Base-by-base conservation (phyloP, 306 rosid genomes). In the Pterocarpus macrocarpus region DNA sequence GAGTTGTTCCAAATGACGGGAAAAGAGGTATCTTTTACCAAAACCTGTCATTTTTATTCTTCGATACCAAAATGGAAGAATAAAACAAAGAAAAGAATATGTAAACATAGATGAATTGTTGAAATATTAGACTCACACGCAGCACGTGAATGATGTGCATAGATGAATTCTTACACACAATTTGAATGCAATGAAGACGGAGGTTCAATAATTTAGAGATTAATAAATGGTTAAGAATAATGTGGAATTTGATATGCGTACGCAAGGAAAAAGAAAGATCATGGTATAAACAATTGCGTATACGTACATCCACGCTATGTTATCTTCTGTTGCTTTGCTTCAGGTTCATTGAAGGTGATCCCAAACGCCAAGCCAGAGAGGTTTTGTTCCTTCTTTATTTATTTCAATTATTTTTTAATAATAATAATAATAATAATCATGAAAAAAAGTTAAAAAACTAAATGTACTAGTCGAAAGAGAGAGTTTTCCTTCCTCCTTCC, bases 281-380 rank as follows among this genome's bases (percentile, higher is more conserved):
- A 49, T 5, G 9, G 45, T 5, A 1, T 8, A 66, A 67, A 56
- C 50, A 56, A 44, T 68, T 69, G 82, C 70, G 77, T 79, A 69
- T 5, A 35, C 1, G 61, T 41, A 1, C 47, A 14, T 78, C 62
- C 62, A 41, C 57, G 28, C 61, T 68, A 34, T 32, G 10, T 7
- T 55, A 50, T 7, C 17, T 59, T 69, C 52, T 35, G 69, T 79
- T 79, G 70, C 83, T 80, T 80, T 49, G 72, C 78, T 79, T 79
- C 10, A 61, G 71, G 72, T 70, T 5, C 71, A 80, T 80, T 36
- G 39, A 69, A 80, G 34, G 56, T 13, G 17, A 71, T 71, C 77
- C 64, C 32, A 45, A 70, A 34, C 34, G 71, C 70, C 62, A 79
- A 10, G 63, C 32, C 64, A 69, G 0, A 0, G 1, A 66, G 39